These are phyloP conservation scores for Pseudopithomyces chartarum DNA, from an alignment of 2,329 filamentous ascomycete species.

Conservation along the genomic window DNA sequence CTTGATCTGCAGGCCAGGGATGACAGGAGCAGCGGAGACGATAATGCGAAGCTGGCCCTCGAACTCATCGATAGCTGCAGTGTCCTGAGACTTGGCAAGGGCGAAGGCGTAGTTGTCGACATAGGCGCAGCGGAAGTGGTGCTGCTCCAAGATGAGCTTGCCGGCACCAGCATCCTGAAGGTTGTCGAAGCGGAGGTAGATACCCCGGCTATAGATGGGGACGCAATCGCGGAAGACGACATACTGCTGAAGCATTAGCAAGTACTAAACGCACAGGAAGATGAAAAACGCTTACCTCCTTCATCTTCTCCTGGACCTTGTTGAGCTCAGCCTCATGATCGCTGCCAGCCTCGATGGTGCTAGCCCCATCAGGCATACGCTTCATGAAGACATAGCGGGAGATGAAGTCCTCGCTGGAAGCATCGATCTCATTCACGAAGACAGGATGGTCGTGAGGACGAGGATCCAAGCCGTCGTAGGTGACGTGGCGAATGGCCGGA, in stretches of 20 bases:
- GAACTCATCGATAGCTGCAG: conserved; percentile 27
- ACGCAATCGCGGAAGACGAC: conserved; percentile 27
- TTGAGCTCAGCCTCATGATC: conserved; percentile 31
- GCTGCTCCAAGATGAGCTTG: conserved; percentile 26
- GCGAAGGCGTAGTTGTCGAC: conserved; percentile 30
- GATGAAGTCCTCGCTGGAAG: conserved; percentile 22
- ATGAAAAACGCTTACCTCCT: conserved; percentile 25
- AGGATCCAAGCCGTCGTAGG: conserved; percentile 19
- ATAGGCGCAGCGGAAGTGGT: conserved; percentile 26
- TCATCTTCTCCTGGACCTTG: conserved; percentile 33
- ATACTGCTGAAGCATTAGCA: conserved; percentile 31
- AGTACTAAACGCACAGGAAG: conserved; percentile 2
- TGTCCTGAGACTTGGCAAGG: conserved; percentile 31
- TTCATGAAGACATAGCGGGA: conserved; percentile 32
- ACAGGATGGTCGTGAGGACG: conserved; percentile 17
- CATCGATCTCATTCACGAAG: conserved; percentile 35
- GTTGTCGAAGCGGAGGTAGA: conserved; percentile 46
- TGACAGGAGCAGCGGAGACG: conserved; percentile 19
- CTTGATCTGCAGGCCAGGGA: conserved; percentile 5
- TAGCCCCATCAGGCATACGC: conserved; percentile 21
- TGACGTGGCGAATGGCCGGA: conserved; percentile 7
- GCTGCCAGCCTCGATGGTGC: conserved; percentile 19
- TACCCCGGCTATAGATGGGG: conserved; percentile 26
- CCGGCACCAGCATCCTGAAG: conserved; percentile 40
- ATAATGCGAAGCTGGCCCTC: conserved; percentile 39